These are phyloP conservation scores for Fomitopsis schrenkii DNA, from an alignment of 1,284 basidiomycete genomes.

Conservation along the genomic window DNA sequence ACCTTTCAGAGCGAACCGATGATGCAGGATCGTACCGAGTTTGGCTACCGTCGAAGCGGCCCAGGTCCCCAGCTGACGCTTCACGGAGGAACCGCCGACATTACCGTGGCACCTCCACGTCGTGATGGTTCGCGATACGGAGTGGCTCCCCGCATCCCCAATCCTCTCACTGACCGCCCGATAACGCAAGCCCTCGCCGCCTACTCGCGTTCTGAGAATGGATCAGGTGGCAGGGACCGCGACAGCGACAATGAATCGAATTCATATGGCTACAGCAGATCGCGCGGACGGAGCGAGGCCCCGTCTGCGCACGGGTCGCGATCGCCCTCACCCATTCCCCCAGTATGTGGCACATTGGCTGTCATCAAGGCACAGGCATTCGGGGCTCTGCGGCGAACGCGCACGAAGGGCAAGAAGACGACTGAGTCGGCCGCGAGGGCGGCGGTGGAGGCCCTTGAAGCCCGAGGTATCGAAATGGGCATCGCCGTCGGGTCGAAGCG, in stretches of 20 bases:
- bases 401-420: constrained; percentile 64
- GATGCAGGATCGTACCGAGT: constrained; percentile 55
- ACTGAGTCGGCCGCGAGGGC: constrained; percentile 71
- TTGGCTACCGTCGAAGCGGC: constrained; percentile 60
- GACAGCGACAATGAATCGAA: constrained; percentile 51
- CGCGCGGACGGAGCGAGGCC: constrained; percentile 20
- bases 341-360: constrained; percentile 74
- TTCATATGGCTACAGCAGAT: constrained; percentile 33
- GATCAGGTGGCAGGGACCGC: constrained; percentile 38
- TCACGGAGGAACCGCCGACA: constrained; percentile 67
- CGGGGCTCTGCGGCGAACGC: constrained; percentile 73
- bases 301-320: constrained; percentile 46
- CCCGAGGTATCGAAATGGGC: constrained; percentile 66
- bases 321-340: constrained; percentile 66
- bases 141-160: constrained; percentile 39
- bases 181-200: constrained; percentile 46
- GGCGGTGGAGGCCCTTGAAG: constrained; percentile 72
- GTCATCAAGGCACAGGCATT: constrained; percentile 86
- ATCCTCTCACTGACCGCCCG: constrained; percentile 46
- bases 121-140: constrained; percentile 59
- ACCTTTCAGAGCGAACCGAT: constrained; percentile 48
- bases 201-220: constrained; percentile 47
- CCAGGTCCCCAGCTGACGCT: constrained; percentile 56
- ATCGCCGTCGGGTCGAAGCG: constrained; percentile 49
- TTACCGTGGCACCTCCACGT: constrained; percentile 49